phyloP scores from a whole-genome alignment of 257 asterid genomes.

The Fraxinus quadrangulata region DNA sequence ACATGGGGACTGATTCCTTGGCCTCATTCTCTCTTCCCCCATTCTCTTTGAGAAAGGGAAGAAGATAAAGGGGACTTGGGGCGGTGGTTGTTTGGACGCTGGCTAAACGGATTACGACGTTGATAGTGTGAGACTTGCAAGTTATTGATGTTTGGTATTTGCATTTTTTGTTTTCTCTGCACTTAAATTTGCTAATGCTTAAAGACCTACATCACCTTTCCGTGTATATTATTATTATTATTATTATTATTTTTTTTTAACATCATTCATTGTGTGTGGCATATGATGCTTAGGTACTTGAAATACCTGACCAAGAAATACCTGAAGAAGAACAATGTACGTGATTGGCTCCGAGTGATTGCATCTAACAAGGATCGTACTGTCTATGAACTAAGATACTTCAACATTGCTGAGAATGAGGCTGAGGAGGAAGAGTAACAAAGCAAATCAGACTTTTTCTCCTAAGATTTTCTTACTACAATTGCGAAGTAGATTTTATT shows the following conservation, averaged over 20 bases:
- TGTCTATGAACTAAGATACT: slow-evolving; percentile 11
- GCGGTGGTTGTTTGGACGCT: too few relatives aligned
- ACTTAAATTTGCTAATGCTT: not conserved
- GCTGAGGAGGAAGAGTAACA: slow-evolving; percentile 26
- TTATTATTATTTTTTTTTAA: not conserved
- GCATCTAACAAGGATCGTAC: slow-evolving; percentile 18
- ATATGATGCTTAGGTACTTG: slow-evolving; percentile 14
- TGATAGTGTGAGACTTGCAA: too few relatives aligned
- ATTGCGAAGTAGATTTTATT: not conserved
- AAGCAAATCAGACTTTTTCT: not conserved
- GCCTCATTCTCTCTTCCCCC: not conserved
- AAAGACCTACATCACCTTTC: too few relatives aligned
- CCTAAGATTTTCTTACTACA: not conserved
- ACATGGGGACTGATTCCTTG: not conserved
- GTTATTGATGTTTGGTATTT: not conserved
- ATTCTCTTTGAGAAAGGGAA: not conserved
- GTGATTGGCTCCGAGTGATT: slow-evolving; percentile 31
- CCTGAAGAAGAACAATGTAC: slow-evolving; percentile 27
- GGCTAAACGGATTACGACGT: too few relatives aligned
- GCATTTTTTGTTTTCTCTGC: not conserved
- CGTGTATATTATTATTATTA: not conserved
- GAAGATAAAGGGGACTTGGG: too few relatives aligned
- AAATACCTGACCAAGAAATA: slow-evolving; percentile 27
- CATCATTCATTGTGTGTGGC: not conserved
- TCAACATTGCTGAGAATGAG: slow-evolving; percentile 26